Base-by-base conservation (phyloP, 768 basidiomycete genomes). In the Psilocybe sp. region DNA sequence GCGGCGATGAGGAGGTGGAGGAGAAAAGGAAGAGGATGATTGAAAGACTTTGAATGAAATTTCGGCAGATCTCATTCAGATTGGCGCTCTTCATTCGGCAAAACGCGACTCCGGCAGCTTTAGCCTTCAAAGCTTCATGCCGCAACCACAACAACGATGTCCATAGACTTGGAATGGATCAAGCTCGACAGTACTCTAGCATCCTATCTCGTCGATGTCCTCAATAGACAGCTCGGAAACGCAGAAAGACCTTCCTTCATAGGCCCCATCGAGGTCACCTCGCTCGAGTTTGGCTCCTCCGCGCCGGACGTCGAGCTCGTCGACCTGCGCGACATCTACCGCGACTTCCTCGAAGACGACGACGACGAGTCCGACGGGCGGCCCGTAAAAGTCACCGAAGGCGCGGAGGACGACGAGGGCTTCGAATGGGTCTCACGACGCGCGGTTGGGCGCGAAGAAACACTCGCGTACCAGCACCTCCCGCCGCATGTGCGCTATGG, bases 91-190 rank as follows among this genome's bases (percentile, higher is more conserved):
- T 28, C 7, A 28, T 28, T 28, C 23, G 7, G n/a, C n/a, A n/a
- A n/a, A n/a, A n/a, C n/a, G n/a, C n/a, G 23, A 28, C 23, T 28
- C 23, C 23, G 23, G 23, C 23, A 28, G 7, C 44, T 51, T 54
- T 19, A n/a, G n/a, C n/a, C n/a, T n/a, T n/a, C n/a, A n/a, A n/a
- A n/a, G n/a, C 52, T 51, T 53, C 49, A 41, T 50, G 57, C 58
- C 38, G 48, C 47, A 43, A 54, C 13, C 23, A 28, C 51, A 40
- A 50, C 49, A 47, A 56, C 53, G 46, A 97, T 97, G 95, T 96
- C 94, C 14, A 82, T 99, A 69, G 96, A 98, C 73, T 73, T 99
- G 47, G 91, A 96, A 73, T 99, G 96, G 95, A 69, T 73, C 57
- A 83, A 85, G 57, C 82, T 98, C 54, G 85, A 92, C 69, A 66